Evolutionary conservation across 192 early-diverging fungal genomes (phyloP).

Genomic region (Mortierella alpina): DNA sequence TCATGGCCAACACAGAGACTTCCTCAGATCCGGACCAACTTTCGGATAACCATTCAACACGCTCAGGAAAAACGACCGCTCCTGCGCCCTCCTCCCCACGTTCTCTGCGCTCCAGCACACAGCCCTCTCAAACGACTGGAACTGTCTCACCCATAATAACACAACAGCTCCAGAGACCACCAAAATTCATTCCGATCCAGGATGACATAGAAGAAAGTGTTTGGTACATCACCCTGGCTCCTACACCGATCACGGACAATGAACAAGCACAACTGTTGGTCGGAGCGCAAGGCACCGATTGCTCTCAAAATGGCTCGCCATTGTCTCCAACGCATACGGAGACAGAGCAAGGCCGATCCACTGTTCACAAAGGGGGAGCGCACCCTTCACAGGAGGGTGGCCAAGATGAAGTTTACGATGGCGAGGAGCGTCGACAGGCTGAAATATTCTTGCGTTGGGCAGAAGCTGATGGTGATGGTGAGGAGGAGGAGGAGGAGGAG

Average conservation of each 20-base stretch:
- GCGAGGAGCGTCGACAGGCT: no score
- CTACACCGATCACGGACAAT: conserved; percentile 9
- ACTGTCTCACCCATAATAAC: neutral
- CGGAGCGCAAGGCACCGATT: neutral
- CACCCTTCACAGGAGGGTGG: no score
- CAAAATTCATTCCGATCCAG: neutral
- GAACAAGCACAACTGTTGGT: conserved; percentile 6
- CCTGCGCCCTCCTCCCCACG: no score
- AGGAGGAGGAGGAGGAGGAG: neutral
- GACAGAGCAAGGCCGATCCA: no score
- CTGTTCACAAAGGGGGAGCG: no score
- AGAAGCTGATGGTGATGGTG: neutral
- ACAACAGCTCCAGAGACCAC: neutral
- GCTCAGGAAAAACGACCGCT: no score
- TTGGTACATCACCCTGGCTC: neutral
- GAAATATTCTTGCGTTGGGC: neutral
- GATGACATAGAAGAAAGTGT: neutral
- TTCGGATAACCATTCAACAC: no score
- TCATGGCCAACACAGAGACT: neutral
- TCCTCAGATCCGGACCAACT: no score
- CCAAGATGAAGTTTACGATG: no score
- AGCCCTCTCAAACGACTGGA: neutral
- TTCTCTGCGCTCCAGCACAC: neutral
- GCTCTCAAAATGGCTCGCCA: conserved; percentile 1
- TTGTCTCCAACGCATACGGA: neutral